phyloP scores from a whole-genome alignment of 768 basidiomycete genomes.

The Tricholoma furcatifolium region DNA sequence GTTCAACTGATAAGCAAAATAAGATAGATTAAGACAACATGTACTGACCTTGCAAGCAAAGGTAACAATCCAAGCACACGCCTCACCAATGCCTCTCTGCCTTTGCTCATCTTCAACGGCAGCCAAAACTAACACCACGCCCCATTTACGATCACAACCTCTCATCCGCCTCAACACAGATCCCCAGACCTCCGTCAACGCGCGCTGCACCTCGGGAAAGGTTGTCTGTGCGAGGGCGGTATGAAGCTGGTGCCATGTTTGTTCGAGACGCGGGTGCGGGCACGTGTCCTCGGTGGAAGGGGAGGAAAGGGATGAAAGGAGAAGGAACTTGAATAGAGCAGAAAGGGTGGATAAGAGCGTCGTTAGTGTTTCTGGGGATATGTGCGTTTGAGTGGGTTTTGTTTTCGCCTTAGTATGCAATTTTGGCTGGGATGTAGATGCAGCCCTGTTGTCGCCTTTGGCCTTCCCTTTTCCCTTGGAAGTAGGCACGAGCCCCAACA shows the following conservation, averaged over 20 bases:
- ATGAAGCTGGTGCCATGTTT: conserved; percentile 58
- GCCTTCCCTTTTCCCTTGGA: conserved; percentile 23
- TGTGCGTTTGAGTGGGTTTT: too few relatives aligned
- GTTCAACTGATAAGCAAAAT: too few relatives aligned
- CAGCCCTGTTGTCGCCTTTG: too few relatives aligned
- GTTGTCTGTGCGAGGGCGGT: conserved; percentile 51
- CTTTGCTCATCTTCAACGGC: conserved; percentile 29
- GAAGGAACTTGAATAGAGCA: conserved; percentile 67
- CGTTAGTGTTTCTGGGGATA: conserved; percentile 61
- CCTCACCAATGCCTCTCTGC: conserved; percentile 49
- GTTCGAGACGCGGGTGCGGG: too few relatives aligned
- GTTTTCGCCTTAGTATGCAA: too few relatives aligned
- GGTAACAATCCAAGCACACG: conserved; percentile 71
- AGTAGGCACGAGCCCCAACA: conserved; percentile 57
- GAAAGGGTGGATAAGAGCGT: conserved; percentile 68
- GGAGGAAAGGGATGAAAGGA: conserved; percentile 49
- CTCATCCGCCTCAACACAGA: conserved; percentile 73
- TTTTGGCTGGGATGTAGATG: too few relatives aligned
- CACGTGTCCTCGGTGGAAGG: too few relatives aligned
- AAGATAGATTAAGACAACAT: too few relatives aligned
- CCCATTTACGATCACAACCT: conserved; percentile 50
- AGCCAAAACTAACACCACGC: conserved; percentile 53
- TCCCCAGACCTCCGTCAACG: conserved; percentile 88
- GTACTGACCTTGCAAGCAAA: conserved; percentile 73
- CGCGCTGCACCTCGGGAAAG: conserved; percentile 68